Conservation (phyloP, 1,284 basidiomycete genomes). For the Cerioporus squamosus region DNA sequence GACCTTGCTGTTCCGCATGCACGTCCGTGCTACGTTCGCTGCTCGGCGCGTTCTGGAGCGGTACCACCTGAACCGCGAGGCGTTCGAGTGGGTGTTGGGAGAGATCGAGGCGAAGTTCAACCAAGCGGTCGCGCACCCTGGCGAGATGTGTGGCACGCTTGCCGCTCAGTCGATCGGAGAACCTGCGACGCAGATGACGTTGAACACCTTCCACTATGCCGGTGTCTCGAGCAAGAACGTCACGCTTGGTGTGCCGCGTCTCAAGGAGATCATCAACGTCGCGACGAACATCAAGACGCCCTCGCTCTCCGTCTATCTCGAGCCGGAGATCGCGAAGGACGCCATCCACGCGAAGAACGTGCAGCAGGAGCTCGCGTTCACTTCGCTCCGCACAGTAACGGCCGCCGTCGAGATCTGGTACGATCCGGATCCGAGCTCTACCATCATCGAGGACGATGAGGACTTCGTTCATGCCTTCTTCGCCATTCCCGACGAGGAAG, state of each 20-base stretch:
- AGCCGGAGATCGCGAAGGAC: constrained; percentile 70
- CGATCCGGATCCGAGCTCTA: constrained; percentile 91
- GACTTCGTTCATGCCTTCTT: constrained; percentile 99
- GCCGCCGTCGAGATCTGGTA: constrained; percentile 98
- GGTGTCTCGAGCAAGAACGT: constrained; percentile 99
- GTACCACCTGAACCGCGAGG: constrained; percentile 86
- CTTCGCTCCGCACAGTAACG: constrained; percentile 93
- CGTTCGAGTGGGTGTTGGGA: constrained; percentile 97
- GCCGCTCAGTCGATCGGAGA: constrained; percentile 99
- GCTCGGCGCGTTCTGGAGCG: constrained; percentile 85
- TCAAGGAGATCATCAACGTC: constrained; percentile 99
- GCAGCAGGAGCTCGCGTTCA: constrained; percentile 93
- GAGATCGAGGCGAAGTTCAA: constrained; percentile 97
- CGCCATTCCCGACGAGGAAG: constrained; percentile 97
- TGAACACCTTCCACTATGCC: constrained; percentile 98
- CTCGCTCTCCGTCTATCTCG: constrained; percentile 89
- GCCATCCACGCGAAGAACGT: constrained; percentile 80
- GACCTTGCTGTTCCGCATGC: constrained; percentile 92
- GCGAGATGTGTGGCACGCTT: constrained; percentile 99
- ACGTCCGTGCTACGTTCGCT: constrained; percentile 88
- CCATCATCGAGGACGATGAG: constrained; percentile 95
- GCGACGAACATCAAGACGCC: constrained; percentile 99
- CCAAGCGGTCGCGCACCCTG: constrained; percentile 88
- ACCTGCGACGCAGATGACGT: constrained; percentile 98
- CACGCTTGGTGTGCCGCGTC: constrained; percentile 95